These are phyloP conservation scores for Pythium scleroteichum DNA, from an alignment of 352 stramenopile species.

Conservation along the genomic window DNA sequence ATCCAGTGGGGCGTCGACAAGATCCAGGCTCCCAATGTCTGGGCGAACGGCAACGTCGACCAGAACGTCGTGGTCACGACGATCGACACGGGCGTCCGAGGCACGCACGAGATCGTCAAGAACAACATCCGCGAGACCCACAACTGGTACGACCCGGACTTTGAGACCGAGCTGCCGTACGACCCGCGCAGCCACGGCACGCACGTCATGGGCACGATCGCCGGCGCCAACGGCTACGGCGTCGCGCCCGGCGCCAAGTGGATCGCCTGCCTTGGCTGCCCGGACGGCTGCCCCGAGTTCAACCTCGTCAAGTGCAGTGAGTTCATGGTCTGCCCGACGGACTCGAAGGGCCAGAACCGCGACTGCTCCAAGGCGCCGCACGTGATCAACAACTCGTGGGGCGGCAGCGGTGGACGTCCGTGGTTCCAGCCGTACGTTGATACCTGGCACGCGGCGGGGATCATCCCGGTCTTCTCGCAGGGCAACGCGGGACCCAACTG, in stretches of 20 bases:
- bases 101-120: constrained; percentile 20
- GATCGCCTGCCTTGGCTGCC: constrained; percentile 6
- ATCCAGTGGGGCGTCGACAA: constrained; percentile 23
- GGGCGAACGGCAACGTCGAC: constrained; percentile 21
- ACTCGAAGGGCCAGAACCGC: constrained; percentile 9
- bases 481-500: constrained; percentile 26
- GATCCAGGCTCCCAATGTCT: constrained; percentile 20
- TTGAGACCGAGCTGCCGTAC: constrained; percentile 19
- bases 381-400: constrained; percentile 32
- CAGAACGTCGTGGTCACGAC: constrained; percentile 20
- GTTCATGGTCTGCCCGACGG: constrained; percentile 34
- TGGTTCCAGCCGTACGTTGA: constrained; percentile 16
- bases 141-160: constrained; percentile 27
- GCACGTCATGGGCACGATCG: constrained; percentile 8
- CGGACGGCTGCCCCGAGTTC: constrained; percentile 20
- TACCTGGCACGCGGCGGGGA: constrained; percentile 27
- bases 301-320: constrained; percentile 25
- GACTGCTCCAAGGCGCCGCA: constrained; percentile 24
- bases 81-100: constrained; percentile 33
- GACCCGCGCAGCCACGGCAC: constrained; percentile 29
- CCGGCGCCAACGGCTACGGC: constrained; percentile 7
- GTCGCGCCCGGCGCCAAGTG: constrained; percentile 12
- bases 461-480: constrained; percentile 31
- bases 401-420: constrained; percentile 12
- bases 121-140: constrained; percentile 12